These are phyloP conservation scores for Apiospora malaysiana DNA, from an alignment of 2,329 filamentous ascomycete genomes.

Conservation along the genomic window DNA sequence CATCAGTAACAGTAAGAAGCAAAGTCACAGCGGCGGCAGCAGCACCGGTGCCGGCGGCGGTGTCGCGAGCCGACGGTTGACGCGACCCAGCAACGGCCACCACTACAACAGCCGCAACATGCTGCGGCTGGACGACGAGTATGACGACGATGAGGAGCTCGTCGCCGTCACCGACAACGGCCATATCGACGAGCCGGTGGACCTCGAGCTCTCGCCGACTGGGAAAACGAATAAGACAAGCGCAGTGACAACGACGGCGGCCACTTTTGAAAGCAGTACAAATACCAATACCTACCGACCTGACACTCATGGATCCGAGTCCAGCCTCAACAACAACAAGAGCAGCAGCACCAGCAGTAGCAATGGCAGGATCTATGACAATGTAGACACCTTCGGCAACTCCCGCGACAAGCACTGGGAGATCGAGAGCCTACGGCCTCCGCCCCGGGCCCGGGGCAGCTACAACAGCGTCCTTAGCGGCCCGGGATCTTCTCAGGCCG, in stretches of 20 bases:
- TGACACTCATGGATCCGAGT: neutral
- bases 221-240: too few species aligned
- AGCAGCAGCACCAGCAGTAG: neutral
- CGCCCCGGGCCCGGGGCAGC: neutral
- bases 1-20: neutral
- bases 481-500: neutral
- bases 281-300: neutral
- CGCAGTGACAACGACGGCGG: neutral
- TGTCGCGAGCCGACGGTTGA: neutral
- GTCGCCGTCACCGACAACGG: neutral
- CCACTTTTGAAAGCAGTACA: neutral
- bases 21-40: neutral
- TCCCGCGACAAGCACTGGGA: neutral
- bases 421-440: neutral
- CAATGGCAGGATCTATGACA: neutral
- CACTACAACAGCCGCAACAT: slow-evolving; percentile 4
- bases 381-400: neutral
- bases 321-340: neutral
- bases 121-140: slow-evolving; percentile 1
- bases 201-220: neutral
- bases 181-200: neutral
- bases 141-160: neutral
- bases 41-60: neutral
- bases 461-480: neutral
- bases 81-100: neutral